Conservation (phyloP, 73 alveolate species). For the Uronychia binucleata region DNA sequence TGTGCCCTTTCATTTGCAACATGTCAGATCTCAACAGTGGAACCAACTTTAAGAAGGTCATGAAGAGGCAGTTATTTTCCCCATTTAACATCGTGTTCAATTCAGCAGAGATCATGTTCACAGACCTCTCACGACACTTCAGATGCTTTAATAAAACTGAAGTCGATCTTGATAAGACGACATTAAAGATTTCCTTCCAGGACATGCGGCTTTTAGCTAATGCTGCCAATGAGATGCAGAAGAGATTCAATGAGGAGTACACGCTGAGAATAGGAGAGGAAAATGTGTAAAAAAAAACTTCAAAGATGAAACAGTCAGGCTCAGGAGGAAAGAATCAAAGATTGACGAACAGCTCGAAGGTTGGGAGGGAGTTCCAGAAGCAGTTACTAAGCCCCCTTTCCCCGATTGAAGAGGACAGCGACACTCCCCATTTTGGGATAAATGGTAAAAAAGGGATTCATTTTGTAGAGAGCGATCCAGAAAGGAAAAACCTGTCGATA, state of each 20-base stretch:
- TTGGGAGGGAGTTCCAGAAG: no score
- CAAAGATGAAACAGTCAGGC: no score
- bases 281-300: no score
- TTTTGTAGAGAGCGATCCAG: no score
- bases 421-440: no score
- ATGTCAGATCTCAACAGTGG: background rate
- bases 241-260: background rate
- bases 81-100: background rate
- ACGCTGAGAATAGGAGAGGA: background rate
- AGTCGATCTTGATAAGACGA: background rate
- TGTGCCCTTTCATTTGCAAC: background rate
- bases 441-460: no score
- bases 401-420: no score
- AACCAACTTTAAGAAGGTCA: background rate
- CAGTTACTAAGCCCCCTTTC: no score
- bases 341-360: no score
- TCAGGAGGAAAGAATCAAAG: no score
- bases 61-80: background rate
- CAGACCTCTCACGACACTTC: background rate
- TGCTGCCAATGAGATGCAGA: background rate
- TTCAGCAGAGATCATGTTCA: background rate
- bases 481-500: no score
- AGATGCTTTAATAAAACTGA: background rate
- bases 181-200: background rate
- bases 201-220: background rate